A percentile compares a stretch with the other conserved stretches of the same genome.
Evolutionary conservation across 2,329 filamentous ascomycete genomes (phyloP).

Genomic region (Chrysoporthe cubensis): DNA sequence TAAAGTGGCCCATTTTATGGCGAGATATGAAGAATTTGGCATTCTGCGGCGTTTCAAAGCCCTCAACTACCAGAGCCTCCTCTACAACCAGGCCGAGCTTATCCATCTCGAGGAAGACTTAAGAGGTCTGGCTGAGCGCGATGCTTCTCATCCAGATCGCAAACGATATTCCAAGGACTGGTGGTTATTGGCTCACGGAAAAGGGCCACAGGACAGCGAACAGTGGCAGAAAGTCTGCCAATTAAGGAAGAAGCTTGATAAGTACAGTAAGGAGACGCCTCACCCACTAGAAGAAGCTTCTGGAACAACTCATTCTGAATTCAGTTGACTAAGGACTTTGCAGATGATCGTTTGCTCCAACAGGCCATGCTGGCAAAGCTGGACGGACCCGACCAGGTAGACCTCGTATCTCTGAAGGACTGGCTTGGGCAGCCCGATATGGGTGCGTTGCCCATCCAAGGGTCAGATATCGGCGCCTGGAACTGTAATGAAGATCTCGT

Average conservation of each 20-base stretch:
- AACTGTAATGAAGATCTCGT: conserved; percentile 31
- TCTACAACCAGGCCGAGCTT: conserved; percentile 38
- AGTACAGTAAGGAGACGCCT: conserved; percentile 31
- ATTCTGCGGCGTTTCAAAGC: conserved; percentile 36
- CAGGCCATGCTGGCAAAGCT: conserved; percentile 20
- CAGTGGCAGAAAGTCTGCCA: conserved; percentile 32
- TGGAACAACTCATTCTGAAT: neutral
- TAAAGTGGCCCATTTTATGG: conserved; percentile 35
- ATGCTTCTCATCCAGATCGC: conserved; percentile 16
- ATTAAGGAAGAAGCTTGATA: conserved; percentile 30
- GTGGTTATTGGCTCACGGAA: conserved; percentile 29
- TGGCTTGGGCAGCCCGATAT: conserved; percentile 33
- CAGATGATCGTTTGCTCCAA: conserved; percentile 25
- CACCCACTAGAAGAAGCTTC: neutral
- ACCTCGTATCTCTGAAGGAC: conserved; percentile 23
- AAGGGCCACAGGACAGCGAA: conserved; percentile 15
- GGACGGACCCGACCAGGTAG: conserved; percentile 11
- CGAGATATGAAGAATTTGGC: conserved; percentile 32
- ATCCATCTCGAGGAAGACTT: conserved; percentile 33
- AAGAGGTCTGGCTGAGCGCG: conserved; percentile 18
- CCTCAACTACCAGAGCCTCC: conserved; percentile 35
- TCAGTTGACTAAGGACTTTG: neutral
- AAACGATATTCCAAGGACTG: conserved; percentile 28
- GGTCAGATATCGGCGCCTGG: conserved; percentile 31
- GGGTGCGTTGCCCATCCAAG: conserved; percentile 33